These are phyloP conservation scores for Jackrogersella multiformis DNA, from an alignment of 495 filamentous ascomycete species.

Conservation along the genomic window DNA sequence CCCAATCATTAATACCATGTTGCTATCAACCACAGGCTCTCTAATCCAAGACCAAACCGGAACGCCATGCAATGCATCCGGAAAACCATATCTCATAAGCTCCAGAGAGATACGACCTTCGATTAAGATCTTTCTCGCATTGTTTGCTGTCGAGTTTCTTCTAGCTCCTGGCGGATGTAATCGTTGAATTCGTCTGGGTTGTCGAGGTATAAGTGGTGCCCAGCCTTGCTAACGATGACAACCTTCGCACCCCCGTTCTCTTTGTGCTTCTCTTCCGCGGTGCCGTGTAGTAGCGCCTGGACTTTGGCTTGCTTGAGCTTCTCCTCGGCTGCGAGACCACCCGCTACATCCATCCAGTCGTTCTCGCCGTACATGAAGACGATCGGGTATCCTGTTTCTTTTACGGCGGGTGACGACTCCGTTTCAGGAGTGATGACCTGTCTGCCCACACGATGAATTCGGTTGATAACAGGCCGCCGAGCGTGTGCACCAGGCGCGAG, in stretches of 20 bases:
- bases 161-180: conserved; percentile 78
- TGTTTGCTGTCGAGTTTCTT: conserved; percentile 61
- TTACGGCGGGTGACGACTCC: conserved; percentile 46
- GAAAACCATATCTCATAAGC: conserved; percentile 6
- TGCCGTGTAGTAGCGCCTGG: conserved; percentile 65
- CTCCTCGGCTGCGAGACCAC: conserved; percentile 81
- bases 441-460: conserved; percentile 86
- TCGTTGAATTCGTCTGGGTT: conserved; percentile 90
- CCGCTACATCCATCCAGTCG: conserved; percentile 97
- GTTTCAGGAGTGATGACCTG: conserved; percentile 59
- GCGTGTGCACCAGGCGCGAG: conserved; percentile 94
- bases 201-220: conserved; percentile 94
- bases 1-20: conserved; percentile 15
- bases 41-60: conserved; percentile 23
- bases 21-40: conserved; percentile 1
- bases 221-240: conserved; percentile 80
- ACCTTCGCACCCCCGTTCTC: conserved; percentile 88
- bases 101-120: not conserved
- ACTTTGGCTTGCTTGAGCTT: conserved; percentile 76
- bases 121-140: conserved; percentile 14
- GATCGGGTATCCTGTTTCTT: conserved; percentile 81
- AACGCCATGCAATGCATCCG: conserved; percentile 35
- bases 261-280: conserved; percentile 70
- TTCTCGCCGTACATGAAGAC: conserved; percentile 95
- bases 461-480: conserved; percentile 83